phyloP scores from a whole-genome alignment of 2,329 filamentous ascomycete genomes.

The Hymenoscyphus fructigenus region DNA sequence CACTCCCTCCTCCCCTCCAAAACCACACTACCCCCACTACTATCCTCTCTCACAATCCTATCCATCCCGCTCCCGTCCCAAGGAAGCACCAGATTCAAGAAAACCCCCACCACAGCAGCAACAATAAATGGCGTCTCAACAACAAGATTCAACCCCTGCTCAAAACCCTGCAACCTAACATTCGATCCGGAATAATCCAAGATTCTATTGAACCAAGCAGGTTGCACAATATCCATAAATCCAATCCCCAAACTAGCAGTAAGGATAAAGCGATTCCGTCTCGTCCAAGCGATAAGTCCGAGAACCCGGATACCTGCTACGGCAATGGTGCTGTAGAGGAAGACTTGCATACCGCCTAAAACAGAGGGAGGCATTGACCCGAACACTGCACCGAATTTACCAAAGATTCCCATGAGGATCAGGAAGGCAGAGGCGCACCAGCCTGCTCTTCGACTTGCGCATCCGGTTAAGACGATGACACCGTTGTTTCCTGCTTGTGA shows the following conservation, averaged over 20 bases:
- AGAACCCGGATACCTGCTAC: constrained; percentile 67
- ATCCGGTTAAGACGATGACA: constrained; percentile 66
- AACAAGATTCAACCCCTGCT: constrained; percentile 42
- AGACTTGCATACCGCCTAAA: constrained; percentile 54
- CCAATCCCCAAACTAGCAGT: constrained; percentile 61
- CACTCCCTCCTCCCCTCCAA: not conserved
- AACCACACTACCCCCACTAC: constrained; percentile 8
- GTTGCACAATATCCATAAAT: constrained; percentile 47
- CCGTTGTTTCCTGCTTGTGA: constrained; percentile 70
- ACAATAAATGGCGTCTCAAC: constrained; percentile 45
- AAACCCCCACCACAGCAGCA: constrained; percentile 44
- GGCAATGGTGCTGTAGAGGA: constrained; percentile 65
- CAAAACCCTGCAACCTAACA: constrained; percentile 40
- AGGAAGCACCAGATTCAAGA: constrained; percentile 44
- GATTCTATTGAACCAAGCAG: constrained; percentile 41
- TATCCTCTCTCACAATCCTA: constrained; percentile 23
- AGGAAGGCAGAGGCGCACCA: constrained; percentile 66
- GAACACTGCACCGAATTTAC: constrained; percentile 68
- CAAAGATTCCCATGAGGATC: constrained; percentile 67
- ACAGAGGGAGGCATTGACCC: constrained; percentile 60
- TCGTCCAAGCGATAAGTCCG: constrained; percentile 59
- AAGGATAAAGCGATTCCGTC: constrained; percentile 65
- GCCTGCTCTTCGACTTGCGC: constrained; percentile 66
- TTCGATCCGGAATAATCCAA: constrained; percentile 40
- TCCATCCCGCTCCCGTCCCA: constrained; percentile 36